These are phyloP conservation scores for Westerdykella ornata DNA, from an alignment of 2,329 filamentous ascomycete species.

Conservation along the genomic window DNA sequence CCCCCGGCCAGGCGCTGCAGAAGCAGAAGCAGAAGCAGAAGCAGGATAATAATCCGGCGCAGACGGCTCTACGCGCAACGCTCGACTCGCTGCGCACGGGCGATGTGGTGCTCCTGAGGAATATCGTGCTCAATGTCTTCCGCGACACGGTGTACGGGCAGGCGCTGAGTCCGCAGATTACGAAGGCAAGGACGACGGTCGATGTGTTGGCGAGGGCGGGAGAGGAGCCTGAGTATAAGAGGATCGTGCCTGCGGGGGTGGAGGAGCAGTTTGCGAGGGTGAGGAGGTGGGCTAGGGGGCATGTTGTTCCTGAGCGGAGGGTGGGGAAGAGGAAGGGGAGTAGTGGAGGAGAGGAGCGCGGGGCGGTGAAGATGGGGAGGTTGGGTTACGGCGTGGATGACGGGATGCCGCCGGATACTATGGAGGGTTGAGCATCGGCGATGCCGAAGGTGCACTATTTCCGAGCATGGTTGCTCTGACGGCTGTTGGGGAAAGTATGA, in stretches of 20 bases:
- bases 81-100: constrained; percentile 53
- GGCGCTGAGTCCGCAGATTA: constrained; percentile 65
- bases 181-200: constrained; percentile 58
- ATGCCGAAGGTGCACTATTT: too few relatives aligned
- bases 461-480: too few relatives aligned
- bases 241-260: constrained; percentile 43
- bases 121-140: constrained; percentile 72
- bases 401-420: constrained; percentile 28
- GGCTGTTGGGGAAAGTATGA: too few relatives aligned
- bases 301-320: constrained; percentile 47
- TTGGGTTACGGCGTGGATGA: constrained; percentile 11
- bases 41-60: constrained; percentile 9
- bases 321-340: constrained; percentile 18
- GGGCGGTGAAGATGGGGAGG: constrained; percentile 10
- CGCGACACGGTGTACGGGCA: constrained; percentile 75
- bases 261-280: constrained; percentile 60
- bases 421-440: constrained; percentile 11
- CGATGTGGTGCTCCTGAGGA: constrained; percentile 73
- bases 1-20: constrained; percentile 5
- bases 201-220: constrained; percentile 57
- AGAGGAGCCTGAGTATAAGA: constrained; percentile 46
- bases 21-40: constrained; percentile 1
- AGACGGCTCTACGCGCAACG: constrained; percentile 36
- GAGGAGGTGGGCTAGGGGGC: constrained; percentile 66
- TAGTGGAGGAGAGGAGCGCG: neutral